Conservation (phyloP, 2,329 filamentous ascomycete genomes). For the Trichoderma sp. region DNA sequence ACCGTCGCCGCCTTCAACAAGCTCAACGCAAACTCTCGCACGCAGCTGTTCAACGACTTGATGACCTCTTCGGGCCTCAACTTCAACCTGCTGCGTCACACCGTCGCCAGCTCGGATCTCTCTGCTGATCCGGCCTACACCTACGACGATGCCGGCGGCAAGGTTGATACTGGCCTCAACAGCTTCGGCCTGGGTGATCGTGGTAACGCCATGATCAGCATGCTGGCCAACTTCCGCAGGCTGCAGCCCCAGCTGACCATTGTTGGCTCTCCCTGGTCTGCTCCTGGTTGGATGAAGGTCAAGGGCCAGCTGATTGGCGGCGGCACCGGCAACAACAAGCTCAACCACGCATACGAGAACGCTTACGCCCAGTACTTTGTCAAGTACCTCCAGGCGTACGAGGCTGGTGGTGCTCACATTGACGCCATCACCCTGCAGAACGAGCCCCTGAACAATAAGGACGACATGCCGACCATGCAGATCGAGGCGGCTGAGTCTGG, state of each 20-base stretch:
- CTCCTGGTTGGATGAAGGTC: constrained; percentile 44
- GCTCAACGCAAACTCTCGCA: constrained; percentile 31
- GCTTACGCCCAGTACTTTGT: constrained; percentile 41
- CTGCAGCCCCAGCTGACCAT: constrained; percentile 37
- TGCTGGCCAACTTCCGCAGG: constrained; percentile 37
- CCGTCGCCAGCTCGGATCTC: constrained; percentile 40
- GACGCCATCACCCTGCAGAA: constrained; percentile 46
- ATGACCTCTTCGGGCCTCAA: constrained; percentile 38
- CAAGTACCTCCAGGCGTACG: constrained; percentile 41
- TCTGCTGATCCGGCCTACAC: constrained; percentile 39
- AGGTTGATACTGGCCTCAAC: constrained; percentile 19
- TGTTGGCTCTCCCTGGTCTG: constrained; percentile 39
- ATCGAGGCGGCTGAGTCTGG: constrained; percentile 38
- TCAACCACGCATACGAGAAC: constrained; percentile 32
- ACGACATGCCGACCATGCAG: constrained; percentile 39
- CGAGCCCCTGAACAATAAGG: constrained; percentile 41
- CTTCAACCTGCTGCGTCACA: constrained; percentile 41
- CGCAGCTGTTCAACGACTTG: constrained; percentile 35
- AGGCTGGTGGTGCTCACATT: constrained; percentile 33
- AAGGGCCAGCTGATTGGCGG: constrained; percentile 35
- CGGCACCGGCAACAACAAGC: constrained; percentile 36
- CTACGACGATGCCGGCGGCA: constrained; percentile 34
- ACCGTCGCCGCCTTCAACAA: constrained; percentile 39
- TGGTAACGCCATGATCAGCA: constrained; percentile 37
- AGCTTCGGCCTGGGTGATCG: constrained; percentile 38